Evolutionary conservation across 495 filamentous ascomycete species (phyloP), one percentile per base, ranked within the genome.

Genomic region (Alectoria sarmentosa): DNA sequence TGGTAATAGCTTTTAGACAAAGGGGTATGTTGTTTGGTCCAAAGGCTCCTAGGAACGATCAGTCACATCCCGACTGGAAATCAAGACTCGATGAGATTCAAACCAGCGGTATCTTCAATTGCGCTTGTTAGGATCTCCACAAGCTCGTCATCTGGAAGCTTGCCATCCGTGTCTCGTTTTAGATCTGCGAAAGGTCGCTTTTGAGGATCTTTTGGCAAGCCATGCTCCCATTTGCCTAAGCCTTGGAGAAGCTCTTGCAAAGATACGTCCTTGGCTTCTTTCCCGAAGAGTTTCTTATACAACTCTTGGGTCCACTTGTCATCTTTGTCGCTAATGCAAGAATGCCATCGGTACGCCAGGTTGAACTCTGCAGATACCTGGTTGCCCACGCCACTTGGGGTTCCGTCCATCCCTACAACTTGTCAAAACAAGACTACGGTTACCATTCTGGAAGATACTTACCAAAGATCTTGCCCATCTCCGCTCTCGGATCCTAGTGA

Each of bases 301-400:
- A 88, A 71, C 14, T 82, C 70, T 66, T 85, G 76, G 23, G 84
- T 88, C 85, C 86, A 90, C 69, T 82, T 78, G 69, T 86, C 86
- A 67, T 90, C 87, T 8, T 78, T 76, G 42, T 82, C 74, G 49
- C 84, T 85, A 37, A 88, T 79, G 30, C 82, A 76, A 19, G 86
- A 85, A 73, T 90, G 87, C 83, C 87, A 90, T 56, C 87, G 82
- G 68, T 90, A 90, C 39, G 88, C 83, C 38, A 90, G 73, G 69
- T 88, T 88, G 74, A 90, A 90, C 72, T 90, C 87, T 19, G 85
- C 81, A 19, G 84, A 86, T 60, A 87, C 87, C 67, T 88, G 84
- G 74, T 89, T 89, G 60, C 87, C 87, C 4, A 82, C 76, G 57
- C 89, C 90, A 36, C 84, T 76, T 28, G 82, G 82, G 36, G 88